Evolutionary conservation across 2,329 filamentous ascomycete species (phyloP).

Genomic region (Fusarium sp.): DNA sequence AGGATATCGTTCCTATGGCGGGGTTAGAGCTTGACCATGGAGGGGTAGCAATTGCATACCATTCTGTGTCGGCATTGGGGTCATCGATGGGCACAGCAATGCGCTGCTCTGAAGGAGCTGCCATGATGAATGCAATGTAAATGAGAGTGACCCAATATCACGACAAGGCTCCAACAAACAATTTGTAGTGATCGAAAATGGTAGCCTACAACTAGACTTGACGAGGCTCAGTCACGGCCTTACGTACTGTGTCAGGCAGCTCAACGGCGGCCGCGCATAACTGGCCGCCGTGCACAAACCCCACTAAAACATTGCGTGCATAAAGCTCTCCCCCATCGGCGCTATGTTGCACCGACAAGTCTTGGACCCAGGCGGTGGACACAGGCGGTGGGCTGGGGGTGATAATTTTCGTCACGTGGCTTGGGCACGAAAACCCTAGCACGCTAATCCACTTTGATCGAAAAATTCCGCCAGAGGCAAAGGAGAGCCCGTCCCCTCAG

Average conservation of each 20-base stretch:
- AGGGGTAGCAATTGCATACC: slow-evolving; percentile 64
- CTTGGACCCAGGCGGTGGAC: slow-evolving; percentile 10
- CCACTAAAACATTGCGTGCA: slow-evolving; percentile 34
- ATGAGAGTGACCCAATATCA: background rate
- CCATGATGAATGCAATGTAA: slow-evolving; percentile 58
- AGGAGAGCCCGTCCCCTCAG: slow-evolving; percentile 50
- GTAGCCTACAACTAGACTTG: slow-evolving; percentile 27
- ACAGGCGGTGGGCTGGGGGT: background rate
- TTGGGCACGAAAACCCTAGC: slow-evolving; percentile 54
- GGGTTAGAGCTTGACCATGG: slow-evolving; percentile 44
- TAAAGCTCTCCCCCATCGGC: slow-evolving; percentile 29
- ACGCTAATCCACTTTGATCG: slow-evolving; percentile 52
- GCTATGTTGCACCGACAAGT: slow-evolving; percentile 33
- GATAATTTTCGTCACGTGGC: slow-evolving; percentile 50
- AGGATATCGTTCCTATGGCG: slow-evolving; percentile 92
- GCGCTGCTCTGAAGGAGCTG: slow-evolving; percentile 71
- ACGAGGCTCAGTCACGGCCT: slow-evolving; percentile 28
- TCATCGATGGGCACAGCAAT: slow-evolving; percentile 90
- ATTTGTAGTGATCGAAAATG: slow-evolving; percentile 18
- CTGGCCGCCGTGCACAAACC: slow-evolving; percentile 21
- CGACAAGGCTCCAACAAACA: background rate
- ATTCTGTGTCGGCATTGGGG: slow-evolving; percentile 98
- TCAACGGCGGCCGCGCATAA: slow-evolving; percentile 34
- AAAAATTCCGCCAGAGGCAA: slow-evolving; percentile 55
- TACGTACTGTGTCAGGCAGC: slow-evolving; percentile 31